Base-by-base conservation (phyloP, 768 basidiomycete genomes). In the Stropharia rugosoannulata region DNA sequence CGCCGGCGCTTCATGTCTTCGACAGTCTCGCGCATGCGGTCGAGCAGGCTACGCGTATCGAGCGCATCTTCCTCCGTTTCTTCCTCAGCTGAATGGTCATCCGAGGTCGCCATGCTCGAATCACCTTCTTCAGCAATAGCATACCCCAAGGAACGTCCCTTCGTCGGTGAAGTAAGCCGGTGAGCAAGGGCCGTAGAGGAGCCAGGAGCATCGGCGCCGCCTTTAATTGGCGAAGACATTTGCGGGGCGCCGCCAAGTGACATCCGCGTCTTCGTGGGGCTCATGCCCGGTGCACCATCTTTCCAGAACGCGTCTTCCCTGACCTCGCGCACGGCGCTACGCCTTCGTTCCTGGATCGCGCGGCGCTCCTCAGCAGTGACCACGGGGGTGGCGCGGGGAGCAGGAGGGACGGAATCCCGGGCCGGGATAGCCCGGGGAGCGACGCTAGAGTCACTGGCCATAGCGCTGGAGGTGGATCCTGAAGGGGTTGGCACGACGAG, bases 281-380 rank as follows among this genome's bases (percentile, higher is more conserved):
- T 68, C 70, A 83, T 73, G 1, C 84, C 85, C 1, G 85, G 85
- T 12, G 79, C 73, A 16, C 80, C 78, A 18, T 77, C 81, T 16
- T 69, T 74, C 66, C 81, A 84, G 64, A 81, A 82, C 51, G 66
- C 79, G 71, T 56, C 82, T 65, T 59, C 75, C 70, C 39, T 56
- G 13, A 64, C 46, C 27, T 74, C 68, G 3, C 69, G 73, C 38
- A 86, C 64, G 0, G 86, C 86, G 51, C 84, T 86, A 9, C 79
- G 75, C 22, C 86, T 70, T 8, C 87, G 78, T 51, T 86, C 85
- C 59, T 80, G 78, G 40, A 89, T 87, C 0, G 83, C 85, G 77
- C 75, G 77, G 27, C 76, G 68, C 60, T 84, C 82, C 53, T 79
- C 80, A 19, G 79, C 79, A 11, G 68, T 73, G 5, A 81, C 57